These are phyloP conservation scores for Blyttiomyces sp. DNA, from an alignment of 371 early-diverging fungal species.

Conservation along the genomic window DNA sequence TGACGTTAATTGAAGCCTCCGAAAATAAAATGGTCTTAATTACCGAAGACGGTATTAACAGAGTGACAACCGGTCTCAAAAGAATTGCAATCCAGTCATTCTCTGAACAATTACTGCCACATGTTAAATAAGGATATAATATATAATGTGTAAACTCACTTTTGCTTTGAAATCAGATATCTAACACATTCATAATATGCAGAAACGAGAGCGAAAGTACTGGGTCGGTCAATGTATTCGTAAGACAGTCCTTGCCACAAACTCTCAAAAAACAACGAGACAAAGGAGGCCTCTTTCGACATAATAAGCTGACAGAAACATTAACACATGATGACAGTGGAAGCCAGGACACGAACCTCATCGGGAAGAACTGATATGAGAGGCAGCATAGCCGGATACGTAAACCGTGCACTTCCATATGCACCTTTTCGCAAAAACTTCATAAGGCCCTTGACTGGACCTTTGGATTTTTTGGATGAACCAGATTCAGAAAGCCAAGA, in stretches of 20 bases:
- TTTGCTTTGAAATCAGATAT: background rate
- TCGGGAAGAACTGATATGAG: constrained; percentile 57
- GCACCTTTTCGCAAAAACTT: constrained; percentile 63
- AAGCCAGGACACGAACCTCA: constrained; percentile 32
- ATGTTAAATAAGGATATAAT: too few relatives aligned
- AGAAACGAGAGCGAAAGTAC: background rate
- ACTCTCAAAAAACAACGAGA: background rate
- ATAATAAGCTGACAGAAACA: background rate
- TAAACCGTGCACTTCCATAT: constrained; percentile 57
- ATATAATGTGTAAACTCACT: too few relatives aligned
- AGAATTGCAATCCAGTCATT: too few relatives aligned
- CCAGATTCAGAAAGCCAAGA: too few relatives aligned
- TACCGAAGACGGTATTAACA: too few relatives aligned
- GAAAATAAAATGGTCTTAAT: too few relatives aligned
- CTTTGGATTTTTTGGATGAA: too few relatives aligned
- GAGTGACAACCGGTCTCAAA: too few relatives aligned
- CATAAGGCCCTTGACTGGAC: constrained; percentile 17
- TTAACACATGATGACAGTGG: background rate
- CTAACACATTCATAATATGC: constrained; percentile 3
- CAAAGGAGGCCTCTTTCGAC: background rate
- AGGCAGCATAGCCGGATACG: constrained; percentile 71
- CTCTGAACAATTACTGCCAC: too few relatives aligned
- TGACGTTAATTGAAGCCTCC: too few relatives aligned
- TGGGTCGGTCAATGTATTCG: background rate
- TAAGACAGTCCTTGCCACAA: background rate